Evolutionary conservation across 768 basidiomycete genomes (phyloP), one percentile per base, ranked within the genome.

Genomic region (Serendipita sp.): DNA sequence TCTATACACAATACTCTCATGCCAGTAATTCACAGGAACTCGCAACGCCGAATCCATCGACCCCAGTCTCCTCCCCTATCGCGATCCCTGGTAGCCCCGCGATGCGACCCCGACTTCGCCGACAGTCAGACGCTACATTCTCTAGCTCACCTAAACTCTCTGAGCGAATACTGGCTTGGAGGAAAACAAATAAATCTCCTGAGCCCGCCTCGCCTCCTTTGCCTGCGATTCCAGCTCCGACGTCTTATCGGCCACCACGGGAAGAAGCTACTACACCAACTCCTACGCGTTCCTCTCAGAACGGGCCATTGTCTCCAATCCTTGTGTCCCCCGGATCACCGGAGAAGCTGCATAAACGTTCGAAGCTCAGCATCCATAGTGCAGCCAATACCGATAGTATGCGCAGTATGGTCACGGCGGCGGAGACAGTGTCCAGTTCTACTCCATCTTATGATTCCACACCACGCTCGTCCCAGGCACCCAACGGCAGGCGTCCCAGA

Each of bases 1-100:
- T 83, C 54, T 88, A 88, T 67, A 86, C 87, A 0, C 85, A 89
- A 66, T 88, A 88, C 69, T 86, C 88, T 24, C 83, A 10, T 82
- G 78, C 68, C 76, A 58, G 45, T 10, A 45, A 51, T 24, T 34
- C 46, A 13, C 45, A 66, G 4, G 28, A 47, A 5, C 45, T 53
- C 30, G 16, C 54, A 4, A 63, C 48, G 11, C 66, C 64, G 35
- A 65, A 18, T 35, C 54, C 37, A 41, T 54, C 5, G 63, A n/a
- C 46, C n/a, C 46, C 44, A 5, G 63, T 38, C 38, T 24, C 63
- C n/a, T 51, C 44, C 15, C 63, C 63, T 30, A 45, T 45, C 45
- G 24, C 41, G 11, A 64, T 45, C 47, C 63, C 63, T 24, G 8
- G 11, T 16, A 64, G 63, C 24, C 41, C 41, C 67, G 74, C 3